A percentile compares a stretch with the other conserved stretches of the same genome.
Conservation (phyloP, 2,329 filamentous ascomycete species). For the Scolecobasidium constrictum region DNA sequence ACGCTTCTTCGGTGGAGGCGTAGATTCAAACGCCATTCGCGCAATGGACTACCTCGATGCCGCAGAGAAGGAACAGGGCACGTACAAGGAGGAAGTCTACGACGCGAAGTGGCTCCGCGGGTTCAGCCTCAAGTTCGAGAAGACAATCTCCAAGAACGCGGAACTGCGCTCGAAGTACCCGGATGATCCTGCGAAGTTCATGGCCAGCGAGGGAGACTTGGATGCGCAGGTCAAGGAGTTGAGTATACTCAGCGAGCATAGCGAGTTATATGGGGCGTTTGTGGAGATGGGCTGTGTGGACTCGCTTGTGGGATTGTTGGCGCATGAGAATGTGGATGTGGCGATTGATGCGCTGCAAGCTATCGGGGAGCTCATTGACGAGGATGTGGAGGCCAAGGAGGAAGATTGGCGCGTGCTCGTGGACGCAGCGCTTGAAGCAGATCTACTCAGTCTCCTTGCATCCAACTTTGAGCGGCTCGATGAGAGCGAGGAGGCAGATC, state of each 20-base stretch:
- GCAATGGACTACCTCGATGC: conserved; percentile 82
- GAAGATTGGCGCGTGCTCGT: conserved; percentile 73
- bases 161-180: conserved; percentile 81
- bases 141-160: conserved; percentile 81
- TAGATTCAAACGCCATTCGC: conserved; percentile 68
- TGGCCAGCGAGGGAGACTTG: conserved; percentile 77
- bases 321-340: conserved; percentile 95
- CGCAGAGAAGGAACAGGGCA: conserved; percentile 42
- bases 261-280: conserved; percentile 73
- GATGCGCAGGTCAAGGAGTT: conserved; percentile 80
- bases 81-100: conserved; percentile 58
- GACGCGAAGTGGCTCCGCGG: conserved; percentile 76
- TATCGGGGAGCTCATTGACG: conserved; percentile 81
- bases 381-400: conserved; percentile 74
- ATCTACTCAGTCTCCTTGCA: conserved; percentile 62
- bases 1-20: conserved; percentile 88
- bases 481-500: conserved; percentile 59
- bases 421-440: conserved; percentile 48
- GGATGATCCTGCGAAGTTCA: conserved; percentile 67
- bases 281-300: conserved; percentile 60
- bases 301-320: conserved; percentile 69
- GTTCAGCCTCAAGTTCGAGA: conserved; percentile 75
- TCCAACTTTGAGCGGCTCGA: conserved; percentile 72
- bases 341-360: conserved; percentile 86
- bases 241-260: conserved; percentile 77